These are phyloP conservation scores for Pneumocystis carinii DNA, from an alignment of 1,139 yeast species.

Conservation along the genomic window DNA sequence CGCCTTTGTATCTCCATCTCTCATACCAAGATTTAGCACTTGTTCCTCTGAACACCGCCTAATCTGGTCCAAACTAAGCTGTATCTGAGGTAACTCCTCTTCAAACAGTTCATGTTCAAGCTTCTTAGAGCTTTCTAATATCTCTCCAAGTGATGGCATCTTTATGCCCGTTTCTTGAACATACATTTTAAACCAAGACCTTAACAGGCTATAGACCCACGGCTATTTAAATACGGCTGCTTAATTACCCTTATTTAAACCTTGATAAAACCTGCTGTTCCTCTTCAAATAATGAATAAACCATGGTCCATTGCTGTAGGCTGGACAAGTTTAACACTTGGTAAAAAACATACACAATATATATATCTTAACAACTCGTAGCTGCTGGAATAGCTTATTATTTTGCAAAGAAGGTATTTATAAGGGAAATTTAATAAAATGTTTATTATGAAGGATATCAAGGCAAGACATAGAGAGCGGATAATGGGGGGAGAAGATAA, in stretches of 20 bases:
- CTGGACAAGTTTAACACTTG: background rate
- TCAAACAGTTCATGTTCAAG: conserved; percentile 5
- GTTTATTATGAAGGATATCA: background rate
- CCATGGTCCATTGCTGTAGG: background rate
- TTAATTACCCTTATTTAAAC: too few species aligned
- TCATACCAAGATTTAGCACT: conserved; percentile 18
- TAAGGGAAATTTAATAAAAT: background rate
- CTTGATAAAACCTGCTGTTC: too few species aligned
- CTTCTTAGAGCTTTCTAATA: conserved; percentile 1
- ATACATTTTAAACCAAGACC: background rate
- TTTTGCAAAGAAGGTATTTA: background rate
- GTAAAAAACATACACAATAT: background rate
- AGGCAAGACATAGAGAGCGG: background rate
- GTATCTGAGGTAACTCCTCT: conserved; percentile 8
- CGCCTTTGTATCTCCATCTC: conserved; percentile 58
- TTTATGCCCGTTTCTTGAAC: background rate
- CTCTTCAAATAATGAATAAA: background rate
- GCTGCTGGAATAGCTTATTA: background rate
- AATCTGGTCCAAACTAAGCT: conserved; percentile 5
- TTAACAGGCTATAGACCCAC: too few species aligned
- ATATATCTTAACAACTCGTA: background rate
- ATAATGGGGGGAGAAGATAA: background rate
- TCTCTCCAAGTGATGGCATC: background rate
- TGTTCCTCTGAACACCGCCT: background rate
- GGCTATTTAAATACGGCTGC: too few species aligned